Percentiles rank a stretch among this genome's conserved stretches.
These are phyloP conservation scores for Ciborinia camelliae DNA, from an alignment of 2,329 filamentous ascomycete genomes.

Conservation along the genomic window DNA sequence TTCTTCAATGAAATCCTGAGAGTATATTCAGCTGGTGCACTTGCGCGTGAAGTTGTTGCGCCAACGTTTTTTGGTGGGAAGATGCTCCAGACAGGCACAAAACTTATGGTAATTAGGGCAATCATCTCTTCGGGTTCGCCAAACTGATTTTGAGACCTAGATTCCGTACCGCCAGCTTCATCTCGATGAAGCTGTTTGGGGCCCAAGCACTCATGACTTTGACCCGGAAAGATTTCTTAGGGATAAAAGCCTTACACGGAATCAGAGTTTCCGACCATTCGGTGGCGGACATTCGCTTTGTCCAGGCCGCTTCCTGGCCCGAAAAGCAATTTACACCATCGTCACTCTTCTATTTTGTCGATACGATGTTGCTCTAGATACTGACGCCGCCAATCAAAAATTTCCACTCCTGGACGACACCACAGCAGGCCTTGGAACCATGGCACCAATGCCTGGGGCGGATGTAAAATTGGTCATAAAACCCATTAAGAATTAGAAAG, in stretches of 20 bases:
- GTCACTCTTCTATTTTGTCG: neutral
- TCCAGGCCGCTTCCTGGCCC: constrained; percentile 13
- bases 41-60: constrained; percentile 1
- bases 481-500: neutral
- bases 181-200: constrained; percentile 11
- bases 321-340: neutral
- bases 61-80: neutral
- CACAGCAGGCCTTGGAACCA: neutral
- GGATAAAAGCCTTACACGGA: neutral
- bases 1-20: constrained; percentile 16
- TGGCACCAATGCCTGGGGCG: neutral
- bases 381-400: neutral
- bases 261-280: constrained; percentile 3
- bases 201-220: constrained; percentile 4
- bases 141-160: constrained; percentile 35
- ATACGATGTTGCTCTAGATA: neutral
- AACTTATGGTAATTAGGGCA: constrained; percentile 28
- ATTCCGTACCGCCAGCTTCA: constrained; percentile 16
- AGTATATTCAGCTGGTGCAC: constrained; percentile 7
- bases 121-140: constrained; percentile 48
- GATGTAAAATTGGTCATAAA: constrained; percentile 4
- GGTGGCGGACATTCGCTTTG: constrained; percentile 15
- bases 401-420: neutral
- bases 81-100: neutral
- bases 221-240: constrained; percentile 14